A percentile compares a stretch with the other conserved stretches of the same genome.
phyloP scores from a whole-genome alignment of 441 rosid species.

The Arabidopsis lyrata region DNA sequence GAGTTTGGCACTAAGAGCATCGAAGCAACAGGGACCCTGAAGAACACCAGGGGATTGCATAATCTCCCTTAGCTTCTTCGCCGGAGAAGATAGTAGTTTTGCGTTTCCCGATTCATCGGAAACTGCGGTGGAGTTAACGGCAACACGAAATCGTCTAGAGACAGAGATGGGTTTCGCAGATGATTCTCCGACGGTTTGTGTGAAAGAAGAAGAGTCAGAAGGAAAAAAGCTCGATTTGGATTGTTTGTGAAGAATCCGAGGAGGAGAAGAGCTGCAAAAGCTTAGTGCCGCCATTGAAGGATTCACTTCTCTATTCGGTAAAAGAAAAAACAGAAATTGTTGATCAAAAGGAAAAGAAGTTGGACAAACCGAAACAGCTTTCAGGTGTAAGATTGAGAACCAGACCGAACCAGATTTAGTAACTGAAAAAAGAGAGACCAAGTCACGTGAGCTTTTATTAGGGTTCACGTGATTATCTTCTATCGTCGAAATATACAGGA shows the following conservation, averaged over 20 bases:
- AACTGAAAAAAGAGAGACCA: not conserved
- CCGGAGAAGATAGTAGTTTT: constrained; percentile 48
- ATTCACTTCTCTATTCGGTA: constrained; percentile 2
- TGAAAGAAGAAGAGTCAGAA: not conserved
- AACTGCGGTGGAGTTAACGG: constrained; percentile 24
- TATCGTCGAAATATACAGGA: not conserved
- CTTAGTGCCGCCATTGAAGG: constrained; percentile 41
- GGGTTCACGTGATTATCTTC: constrained; percentile 39
- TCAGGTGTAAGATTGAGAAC: not conserved
- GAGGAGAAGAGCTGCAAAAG: constrained; percentile 38
- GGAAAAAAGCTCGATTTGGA: constrained; percentile 21
- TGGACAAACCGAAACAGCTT: constrained; percentile 25
- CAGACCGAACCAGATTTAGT: constrained; percentile 23
- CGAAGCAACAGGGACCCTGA: constrained; percentile 95
- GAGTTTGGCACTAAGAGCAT: constrained; percentile 93
- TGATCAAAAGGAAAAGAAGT: constrained; percentile 12
- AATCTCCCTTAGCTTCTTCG: constrained; percentile 64
- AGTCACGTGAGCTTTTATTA: constrained; percentile 30
- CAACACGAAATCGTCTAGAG: constrained; percentile 29
- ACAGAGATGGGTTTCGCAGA: constrained; percentile 28
- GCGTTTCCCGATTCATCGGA: constrained; percentile 26
- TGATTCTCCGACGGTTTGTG: not conserved
- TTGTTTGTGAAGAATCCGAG: constrained; percentile 37
- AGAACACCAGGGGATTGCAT: constrained; percentile 80
- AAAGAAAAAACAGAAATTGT: not conserved